Percentiles rank a stretch among this genome's conserved stretches.
Evolutionary conservation across 371 early-diverging fungal species (phyloP).

Genomic region (Phascolomyces articulosus): DNA sequence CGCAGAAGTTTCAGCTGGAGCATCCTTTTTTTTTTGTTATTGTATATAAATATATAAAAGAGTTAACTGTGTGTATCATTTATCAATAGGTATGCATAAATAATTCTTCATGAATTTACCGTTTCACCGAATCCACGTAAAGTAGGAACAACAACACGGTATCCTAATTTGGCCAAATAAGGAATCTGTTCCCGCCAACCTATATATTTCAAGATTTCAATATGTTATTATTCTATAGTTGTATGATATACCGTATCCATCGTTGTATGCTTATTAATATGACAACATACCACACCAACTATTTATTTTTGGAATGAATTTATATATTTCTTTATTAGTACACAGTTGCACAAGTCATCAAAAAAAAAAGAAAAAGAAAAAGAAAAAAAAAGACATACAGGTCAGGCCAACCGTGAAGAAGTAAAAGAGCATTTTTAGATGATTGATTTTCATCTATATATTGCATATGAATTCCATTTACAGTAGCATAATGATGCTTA

Average conservation of each 20-base stretch:
- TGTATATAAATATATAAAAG: conserved; percentile 6
- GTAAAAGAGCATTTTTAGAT: conserved; percentile 48
- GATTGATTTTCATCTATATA: conserved; percentile 73
- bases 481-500: conserved; percentile 37
- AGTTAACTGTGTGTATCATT: neutral
- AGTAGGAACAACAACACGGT: conserved; percentile 74
- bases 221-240: too few species aligned
- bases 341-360: too few species aligned
- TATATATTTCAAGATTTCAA: too few species aligned
- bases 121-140: conserved; percentile 75
- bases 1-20: conserved; percentile 43
- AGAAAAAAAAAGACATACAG: conserved; percentile 17
- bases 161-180: conserved; percentile 64
- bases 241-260: too few species aligned
- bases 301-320: neutral
- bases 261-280: too few species aligned
- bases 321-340: neutral
- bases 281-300: neutral
- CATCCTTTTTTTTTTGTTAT: too few species aligned
- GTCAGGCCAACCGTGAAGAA: conserved; percentile 81
- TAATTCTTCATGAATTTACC: conserved; percentile 21
- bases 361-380: neutral
- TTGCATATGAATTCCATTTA: conserved; percentile 56
- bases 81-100: too few species aligned
- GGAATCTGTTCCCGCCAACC: conserved; percentile 80